Evolutionary conservation across 139 green algal species (phyloP), one percentile per base, ranked within the genome.

Genomic region (Chlorella vulgaris): DNA sequence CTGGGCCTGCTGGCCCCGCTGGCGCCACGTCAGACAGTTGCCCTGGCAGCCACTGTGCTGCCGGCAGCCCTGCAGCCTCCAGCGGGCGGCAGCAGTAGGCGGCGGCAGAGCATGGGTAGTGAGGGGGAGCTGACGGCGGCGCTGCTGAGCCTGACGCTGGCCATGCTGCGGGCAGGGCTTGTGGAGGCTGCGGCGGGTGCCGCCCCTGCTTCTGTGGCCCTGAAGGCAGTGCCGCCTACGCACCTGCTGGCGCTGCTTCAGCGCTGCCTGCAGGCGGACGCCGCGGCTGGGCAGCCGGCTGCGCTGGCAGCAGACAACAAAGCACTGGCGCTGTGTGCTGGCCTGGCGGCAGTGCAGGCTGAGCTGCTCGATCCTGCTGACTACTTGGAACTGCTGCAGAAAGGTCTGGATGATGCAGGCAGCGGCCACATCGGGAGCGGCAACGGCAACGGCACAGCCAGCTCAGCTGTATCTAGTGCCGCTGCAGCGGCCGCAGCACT

Each of bases 71-170:
- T 79, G 26, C 73, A 79, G 40, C 69, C 19, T 53, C 75, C n/a
- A 21, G 50, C 73, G 7, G 53, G 51, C 35, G 0, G 47, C 70
- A 19, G 47, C 70, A 33, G 65, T 35, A 68, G 53, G 42, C 35
- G 36, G 50, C 53, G 76, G 51, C 73, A 53, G 26, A 63, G 53
- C 51, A 1, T 68, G 51, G 28, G 28, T 28, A 39, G 38, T 4
- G 53, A 40, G 28, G 2, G 33, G 13, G 53, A 53, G 73, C 73
- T n/a, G 65, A 42, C 83, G n/a, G 40, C 55, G 4, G 33, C 55
- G 7, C n/a, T 81, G 58, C 74, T 88, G 36, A 63, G 63, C 22
- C 71, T 88, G 47, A n/a, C 51, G 4, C 80, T 83, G 80, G 51
- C 42, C 7, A 36, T 19, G 28, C 70, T 81, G 50, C 63, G 82